Base-by-base conservation (phyloP, 1,284 basidiomycete species). In the Microbotryum scabiosae region DNA sequence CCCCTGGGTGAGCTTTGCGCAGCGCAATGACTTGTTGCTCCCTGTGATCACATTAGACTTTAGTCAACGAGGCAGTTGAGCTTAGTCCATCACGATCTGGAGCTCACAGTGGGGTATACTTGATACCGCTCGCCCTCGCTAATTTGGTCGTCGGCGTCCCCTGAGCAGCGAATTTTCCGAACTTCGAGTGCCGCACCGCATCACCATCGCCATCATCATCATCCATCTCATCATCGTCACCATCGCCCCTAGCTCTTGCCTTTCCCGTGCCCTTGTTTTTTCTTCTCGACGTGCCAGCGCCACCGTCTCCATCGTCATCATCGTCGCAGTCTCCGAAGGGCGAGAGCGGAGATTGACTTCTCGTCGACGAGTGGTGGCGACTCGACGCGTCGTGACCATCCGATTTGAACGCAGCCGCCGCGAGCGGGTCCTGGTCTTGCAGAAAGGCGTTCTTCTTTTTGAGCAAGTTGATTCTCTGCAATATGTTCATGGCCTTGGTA, bases 11-110 rank as follows among this genome's bases (percentile, higher is more conserved):
- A n/a, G 30, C 50, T 51, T 60, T 53, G 51, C 65, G 65, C 16
- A 72, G 59, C n/a, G 62, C 66, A 14, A 71, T 28, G 9, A 69
- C 70, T 46, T 72, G 71, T 57, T 68, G 57, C 63, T 72, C 70
- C 36, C 36, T 41, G 14, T 18, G 23, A 10, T 14, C 14, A n/a
- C 7, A 4, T 43, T 20, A 23, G 30, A n/a, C 14, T 32, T 32
- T 3, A 32, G 28, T 21, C 23, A 9, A n/a, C 20, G 51, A 53
- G 30, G 21, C 18, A 16, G 9, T 4, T 18, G 28, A 41, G 16
- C 6, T 9, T 4, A 21, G 5, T 8, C 9, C 28, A 20, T 53
- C 32, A 16, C 12, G 12, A 49, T 28, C 26, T 4, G 20, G 16
- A 5, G 20, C 51, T 25, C 30, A 52, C 51, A 72, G 53, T 16